Evolutionary conservation across 768 basidiomycete species (phyloP), one percentile per base, ranked within the genome.

Genomic region (Amanita pallidorosea): DNA sequence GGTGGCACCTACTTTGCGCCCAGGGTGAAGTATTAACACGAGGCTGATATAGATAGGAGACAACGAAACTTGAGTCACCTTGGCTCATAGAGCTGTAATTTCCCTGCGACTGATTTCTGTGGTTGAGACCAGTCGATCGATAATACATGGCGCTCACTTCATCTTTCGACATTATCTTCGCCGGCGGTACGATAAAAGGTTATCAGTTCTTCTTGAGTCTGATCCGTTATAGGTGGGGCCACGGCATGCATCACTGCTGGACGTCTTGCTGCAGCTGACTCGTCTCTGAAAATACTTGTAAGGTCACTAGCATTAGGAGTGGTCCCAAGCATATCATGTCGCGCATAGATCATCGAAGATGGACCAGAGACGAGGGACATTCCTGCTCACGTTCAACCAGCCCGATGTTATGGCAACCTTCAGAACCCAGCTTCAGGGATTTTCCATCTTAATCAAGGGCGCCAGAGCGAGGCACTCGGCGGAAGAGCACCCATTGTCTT

Each of bases 211-310:
- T 35, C 20, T n/a, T 31, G 12, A 23, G 2, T 33, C 29, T 47
- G n/a, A 35, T 15, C 5, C 7, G 7, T 25, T 36, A 2, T 46
- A 75, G 74, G 75, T 34, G 82, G 82, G 25, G 69, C 79, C 5
- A 54, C 72, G 18, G 78, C 73, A 4, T 81, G 81, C 55, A 65
- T 85, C 7, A 61, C 72, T 17, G 82, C 79, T 7, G 70, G 75
- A 0, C 73, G 81, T 31, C 69, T 85, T 3, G 68, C 75, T 0
- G 70, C 69, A 0, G 75, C 79, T 0, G 74, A 81, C 38, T 73
- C 80, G 0, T 60, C 63, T 2, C 60, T 85, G 47, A 77, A 68
- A 56, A 80, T 85, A 45, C 73, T 85, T 11, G 74, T 72, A 56
- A 47, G 66, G 20, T 11, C 56, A 3, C 12, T 45, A 38, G 27